Evolutionary conservation across 2,329 filamentous ascomycete species (phyloP).

Genomic region (Ramularia endophylla): DNA sequence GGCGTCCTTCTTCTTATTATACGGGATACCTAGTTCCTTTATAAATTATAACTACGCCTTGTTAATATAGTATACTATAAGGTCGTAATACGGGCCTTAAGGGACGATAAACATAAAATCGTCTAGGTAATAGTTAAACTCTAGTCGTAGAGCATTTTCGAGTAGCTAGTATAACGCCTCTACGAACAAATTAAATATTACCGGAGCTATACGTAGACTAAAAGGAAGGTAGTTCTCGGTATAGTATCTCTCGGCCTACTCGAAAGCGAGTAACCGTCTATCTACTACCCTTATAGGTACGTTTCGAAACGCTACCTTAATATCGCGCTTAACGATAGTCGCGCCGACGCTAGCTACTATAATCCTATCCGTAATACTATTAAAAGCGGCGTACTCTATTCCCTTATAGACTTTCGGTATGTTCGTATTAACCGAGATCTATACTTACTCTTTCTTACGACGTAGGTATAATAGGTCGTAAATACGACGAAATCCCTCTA

Average conservation of each 20-base stretch:
- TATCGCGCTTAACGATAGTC: not conserved
- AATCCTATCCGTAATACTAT: not conserved
- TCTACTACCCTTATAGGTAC: not conserved
- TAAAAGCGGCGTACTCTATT: not conserved
- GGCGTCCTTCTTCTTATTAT: not conserved
- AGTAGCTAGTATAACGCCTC: constrained; percentile 2
- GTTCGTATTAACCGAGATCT: not conserved
- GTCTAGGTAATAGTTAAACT: constrained; percentile 2
- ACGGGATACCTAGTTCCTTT: not conserved
- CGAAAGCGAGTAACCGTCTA: not conserved
- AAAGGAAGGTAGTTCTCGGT: constrained; percentile 1
- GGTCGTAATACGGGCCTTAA: not conserved
- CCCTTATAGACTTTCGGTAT: not conserved
- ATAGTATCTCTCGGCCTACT: not conserved
- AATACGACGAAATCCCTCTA: not conserved
- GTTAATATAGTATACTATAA: not conserved
- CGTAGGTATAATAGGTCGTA: not conserved
- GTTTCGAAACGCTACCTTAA: not conserved
- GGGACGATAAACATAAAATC: constrained; percentile 5
- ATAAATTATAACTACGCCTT: not conserved
- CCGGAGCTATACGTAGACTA: not conserved
- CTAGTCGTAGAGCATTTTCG: not conserved
- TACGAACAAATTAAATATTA: constrained; percentile 2
- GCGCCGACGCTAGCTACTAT: not conserved
- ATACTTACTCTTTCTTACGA: too few relatives aligned